Base-by-base conservation (phyloP, 306 rosid species). In the Glycyrrhiza uralensis region DNA sequence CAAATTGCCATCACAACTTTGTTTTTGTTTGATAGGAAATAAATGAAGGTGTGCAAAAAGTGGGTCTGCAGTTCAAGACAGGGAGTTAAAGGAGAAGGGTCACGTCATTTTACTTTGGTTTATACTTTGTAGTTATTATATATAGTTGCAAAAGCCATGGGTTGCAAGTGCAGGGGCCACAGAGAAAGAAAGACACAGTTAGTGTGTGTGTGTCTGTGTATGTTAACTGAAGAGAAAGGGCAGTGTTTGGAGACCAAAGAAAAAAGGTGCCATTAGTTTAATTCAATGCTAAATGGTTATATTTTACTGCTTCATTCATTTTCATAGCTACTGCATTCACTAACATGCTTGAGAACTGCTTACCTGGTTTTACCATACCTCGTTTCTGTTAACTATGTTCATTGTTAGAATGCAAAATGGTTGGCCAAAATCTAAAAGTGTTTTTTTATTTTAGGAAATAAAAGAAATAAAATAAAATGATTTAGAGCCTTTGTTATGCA, bases 221-320 rank as follows among this genome's bases (percentile, higher is more conserved):
- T 15, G 39, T 44, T 30, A 44, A 26, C 64, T 55, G 49, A 62
- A 51, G 74, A 70, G 41, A 61, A 65, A 61, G 67, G 45, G 42
- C 57, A 46, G 72, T 63, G 63, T 45, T 58, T 76, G 62, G 70
- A 72, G 56, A n/a, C 54, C 61, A 32, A 38, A 67, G 58, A 39
- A 12, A 46, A 52, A 72, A 79, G 76, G 85, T 76, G 30, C 22
- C 14, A 6, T 17, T 30, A 20, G 33, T 60, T 69, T 56, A 39
- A 29, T 33, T 17, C 3, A 1, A 23, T 30, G 7, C 36, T 32
- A 58, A 66, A 23, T 29, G 35, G 54, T 58, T 15, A 22, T 5
- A 64, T 23, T 79, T 79, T 55, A 9, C 66, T 13, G 29, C 38
- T 49, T 17, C 71, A 24, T 79, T 49, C 36, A 4, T 56, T 61